Evolutionary conservation across 345 rosid species (phyloP).

Genomic region (Eucalyptus brandiana): DNA sequence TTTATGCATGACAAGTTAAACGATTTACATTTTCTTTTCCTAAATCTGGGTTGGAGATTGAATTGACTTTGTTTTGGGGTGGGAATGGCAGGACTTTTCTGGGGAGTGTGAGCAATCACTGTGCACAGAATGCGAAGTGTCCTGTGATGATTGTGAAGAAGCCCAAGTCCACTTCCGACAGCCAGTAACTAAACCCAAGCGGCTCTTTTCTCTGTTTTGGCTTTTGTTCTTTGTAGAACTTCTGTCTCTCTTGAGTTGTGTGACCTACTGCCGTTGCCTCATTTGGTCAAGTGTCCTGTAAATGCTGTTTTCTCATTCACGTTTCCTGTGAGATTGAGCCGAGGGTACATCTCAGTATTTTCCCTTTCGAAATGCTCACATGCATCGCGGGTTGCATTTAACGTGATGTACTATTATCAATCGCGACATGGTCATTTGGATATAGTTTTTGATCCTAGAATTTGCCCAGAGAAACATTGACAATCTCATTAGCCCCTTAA

Average conservation of each 20-base stretch:
- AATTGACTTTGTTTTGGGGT: background rate
- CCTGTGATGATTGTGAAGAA: conserved; percentile 56
- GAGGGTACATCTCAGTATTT: background rate
- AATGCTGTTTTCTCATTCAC: background rate
- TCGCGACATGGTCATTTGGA: background rate
- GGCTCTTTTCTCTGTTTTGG: background rate
- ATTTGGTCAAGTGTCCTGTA: background rate
- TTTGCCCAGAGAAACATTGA: background rate
- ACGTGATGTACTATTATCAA: background rate
- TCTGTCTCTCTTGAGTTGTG: background rate
- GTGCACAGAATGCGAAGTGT: conserved; percentile 51
- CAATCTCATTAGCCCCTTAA: background rate
- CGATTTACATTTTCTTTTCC: background rate
- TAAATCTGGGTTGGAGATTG: background rate
- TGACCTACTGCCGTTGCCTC: background rate
- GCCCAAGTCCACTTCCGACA: conserved; percentile 11
- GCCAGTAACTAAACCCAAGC: background rate
- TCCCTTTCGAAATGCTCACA: background rate
- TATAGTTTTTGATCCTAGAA: background rate
- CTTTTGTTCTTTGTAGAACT: background rate
- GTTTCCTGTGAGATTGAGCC: background rate
- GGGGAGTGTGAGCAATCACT: conserved; percentile 65
- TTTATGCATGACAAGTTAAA: background rate
- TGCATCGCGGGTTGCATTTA: background rate
- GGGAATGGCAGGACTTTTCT: conserved; percentile 24